A percentile compares a stretch with the other conserved stretches of the same genome.
phyloP scores from a whole-genome alignment of 495 filamentous ascomycete species.

The Penicillium chermesinum region DNA sequence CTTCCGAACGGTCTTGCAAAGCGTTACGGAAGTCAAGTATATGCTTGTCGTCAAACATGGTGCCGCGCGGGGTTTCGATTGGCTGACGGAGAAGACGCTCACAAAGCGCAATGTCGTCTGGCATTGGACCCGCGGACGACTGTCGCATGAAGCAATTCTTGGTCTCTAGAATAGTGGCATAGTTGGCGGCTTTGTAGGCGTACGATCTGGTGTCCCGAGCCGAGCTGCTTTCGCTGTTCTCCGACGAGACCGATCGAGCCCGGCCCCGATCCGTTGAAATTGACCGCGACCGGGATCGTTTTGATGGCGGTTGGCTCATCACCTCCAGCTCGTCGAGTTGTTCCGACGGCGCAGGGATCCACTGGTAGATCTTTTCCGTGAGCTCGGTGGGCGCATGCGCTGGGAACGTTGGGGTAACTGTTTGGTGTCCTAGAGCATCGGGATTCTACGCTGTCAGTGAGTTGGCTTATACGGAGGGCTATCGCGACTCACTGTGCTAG shows the following conservation, averaged over 20 bases:
- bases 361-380: conserved; percentile 1
- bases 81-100: conserved; percentile 3
- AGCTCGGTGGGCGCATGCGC: not conserved
- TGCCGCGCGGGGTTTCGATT: not conserved
- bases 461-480: not conserved
- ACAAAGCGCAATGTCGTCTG: conserved; percentile 2
- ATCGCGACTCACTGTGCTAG: not conserved
- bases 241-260: conserved; percentile 2
- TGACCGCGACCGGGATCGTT: conserved; percentile 2
- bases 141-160: conserved; percentile 3
- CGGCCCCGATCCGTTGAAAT: conserved; percentile 4
- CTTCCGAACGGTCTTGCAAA: conserved; percentile 2
- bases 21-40: not conserved
- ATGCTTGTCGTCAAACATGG: not conserved
- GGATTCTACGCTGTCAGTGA: conserved; percentile 2
- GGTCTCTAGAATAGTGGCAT: conserved; percentile 1
- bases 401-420: not conserved
- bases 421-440: conserved; percentile 1
- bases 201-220: conserved; percentile 3
- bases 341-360: conserved; percentile 2
- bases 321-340: not conserved
- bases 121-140: conserved; percentile 1
- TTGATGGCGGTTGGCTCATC: conserved; percentile 3
- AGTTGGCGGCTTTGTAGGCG: conserved; percentile 1
- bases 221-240: conserved; percentile 4